Percentiles rank a stretch among this genome's conserved stretches.
phyloP scores from a whole-genome alignment of 495 filamentous ascomycete species.

The Aspergillus carlsbadensis region DNA sequence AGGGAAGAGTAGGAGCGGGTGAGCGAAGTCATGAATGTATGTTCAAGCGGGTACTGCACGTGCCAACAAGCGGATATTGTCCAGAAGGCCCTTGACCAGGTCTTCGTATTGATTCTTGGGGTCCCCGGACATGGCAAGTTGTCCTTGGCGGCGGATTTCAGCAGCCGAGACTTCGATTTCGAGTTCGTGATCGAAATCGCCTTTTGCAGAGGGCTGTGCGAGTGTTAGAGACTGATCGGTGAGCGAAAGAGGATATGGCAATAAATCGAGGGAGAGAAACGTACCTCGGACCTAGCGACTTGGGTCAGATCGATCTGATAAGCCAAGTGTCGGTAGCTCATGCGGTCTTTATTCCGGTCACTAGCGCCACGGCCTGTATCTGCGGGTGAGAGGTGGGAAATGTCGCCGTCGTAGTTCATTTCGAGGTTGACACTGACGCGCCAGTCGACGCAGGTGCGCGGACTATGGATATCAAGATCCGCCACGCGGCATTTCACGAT shows the following conservation, averaged over 20 bases:
- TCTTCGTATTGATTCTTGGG: slow-evolving; percentile 66
- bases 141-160: slow-evolving; percentile 68
- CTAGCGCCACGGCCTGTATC: slow-evolving; percentile 43
- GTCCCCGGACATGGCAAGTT: slow-evolving; percentile 53
- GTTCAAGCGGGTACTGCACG: slow-evolving; percentile 42
- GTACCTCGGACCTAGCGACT: slow-evolving; percentile 64
- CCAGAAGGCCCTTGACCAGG: slow-evolving; percentile 76
- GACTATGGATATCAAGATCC: slow-evolving; percentile 77
- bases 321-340: slow-evolving; percentile 80
- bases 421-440: slow-evolving; percentile 89
- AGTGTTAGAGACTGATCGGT: slow-evolving; percentile 2
- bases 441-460: slow-evolving; percentile 72
- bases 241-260: background rate
- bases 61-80: slow-evolving; percentile 76
- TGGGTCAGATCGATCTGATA: slow-evolving; percentile 92
- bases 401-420: slow-evolving; percentile 75
- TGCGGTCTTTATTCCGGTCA: slow-evolving; percentile 78
- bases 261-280: slow-evolving; percentile 1
- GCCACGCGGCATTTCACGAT: slow-evolving; percentile 88
- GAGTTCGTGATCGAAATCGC: slow-evolving; percentile 79
- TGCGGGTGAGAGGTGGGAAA: slow-evolving; percentile 48
- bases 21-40: background rate
- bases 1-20: slow-evolving; percentile 13
- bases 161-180: slow-evolving; percentile 77
- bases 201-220: slow-evolving; percentile 38